phyloP scores from a whole-genome alignment of 2,329 filamentous ascomycete species.

The Trichoderma aggressivum region DNA sequence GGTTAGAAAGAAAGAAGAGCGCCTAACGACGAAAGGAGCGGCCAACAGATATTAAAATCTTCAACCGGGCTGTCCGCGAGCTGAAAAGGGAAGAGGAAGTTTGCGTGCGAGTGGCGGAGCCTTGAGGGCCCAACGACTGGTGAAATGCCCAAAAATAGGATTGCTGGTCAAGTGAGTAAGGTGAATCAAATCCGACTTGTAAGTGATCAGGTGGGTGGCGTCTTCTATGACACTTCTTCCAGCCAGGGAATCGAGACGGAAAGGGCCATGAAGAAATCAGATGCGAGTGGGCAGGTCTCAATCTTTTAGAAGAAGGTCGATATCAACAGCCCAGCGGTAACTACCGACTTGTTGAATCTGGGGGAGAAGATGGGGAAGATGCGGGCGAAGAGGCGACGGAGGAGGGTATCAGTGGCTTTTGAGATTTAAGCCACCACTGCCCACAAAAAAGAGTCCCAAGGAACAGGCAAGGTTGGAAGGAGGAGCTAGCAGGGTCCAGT shows the following conservation, averaged over 20 bases:
- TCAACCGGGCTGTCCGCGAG: neutral
- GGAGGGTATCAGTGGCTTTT: constrained; percentile 26
- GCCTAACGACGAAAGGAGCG: neutral
- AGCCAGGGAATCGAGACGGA: neutral
- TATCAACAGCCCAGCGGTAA: neutral
- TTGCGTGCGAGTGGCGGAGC: neutral
- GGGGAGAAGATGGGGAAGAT: constrained; percentile 18
- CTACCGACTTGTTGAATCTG: constrained; percentile 11
- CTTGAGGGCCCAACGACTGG: neutral
- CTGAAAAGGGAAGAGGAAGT: neutral
- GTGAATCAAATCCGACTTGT: neutral
- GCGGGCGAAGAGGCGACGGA: constrained; percentile 8
- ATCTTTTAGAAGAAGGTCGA: neutral
- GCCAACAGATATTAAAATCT: neutral
- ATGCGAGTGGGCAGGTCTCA: neutral
- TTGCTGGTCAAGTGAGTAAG: neutral
- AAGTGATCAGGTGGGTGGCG: neutral
- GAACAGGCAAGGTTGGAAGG: constrained; percentile 9
- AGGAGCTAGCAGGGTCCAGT: constrained; percentile 17
- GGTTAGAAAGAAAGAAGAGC: neutral
- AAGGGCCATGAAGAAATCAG: neutral
- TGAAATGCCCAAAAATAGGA: neutral
- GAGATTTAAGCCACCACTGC: constrained; percentile 20
- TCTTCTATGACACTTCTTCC: constrained; percentile 6
- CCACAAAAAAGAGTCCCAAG: neutral